phyloP scores from a whole-genome alignment of 768 basidiomycete species.

The Candolleomyces efflorescens region DNA sequence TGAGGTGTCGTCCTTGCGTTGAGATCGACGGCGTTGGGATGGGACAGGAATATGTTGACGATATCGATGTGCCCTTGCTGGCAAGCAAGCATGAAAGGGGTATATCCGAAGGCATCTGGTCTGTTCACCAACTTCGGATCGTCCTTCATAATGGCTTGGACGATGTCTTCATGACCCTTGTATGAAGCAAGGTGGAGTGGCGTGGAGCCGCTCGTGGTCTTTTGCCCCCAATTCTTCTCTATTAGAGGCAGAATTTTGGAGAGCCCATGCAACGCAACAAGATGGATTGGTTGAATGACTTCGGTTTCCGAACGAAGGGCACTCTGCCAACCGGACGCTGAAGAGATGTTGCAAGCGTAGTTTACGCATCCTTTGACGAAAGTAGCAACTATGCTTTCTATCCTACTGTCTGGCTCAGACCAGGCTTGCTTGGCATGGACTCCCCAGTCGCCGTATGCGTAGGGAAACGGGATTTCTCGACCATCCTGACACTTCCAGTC shows the following conservation, averaged over 20 bases:
- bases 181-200: background rate
- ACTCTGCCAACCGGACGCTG: background rate
- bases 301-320: background rate
- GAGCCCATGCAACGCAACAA: background rate
- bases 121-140: background rate
- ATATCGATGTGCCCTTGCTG: background rate
- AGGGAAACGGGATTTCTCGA: background rate
- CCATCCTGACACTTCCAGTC: background rate
- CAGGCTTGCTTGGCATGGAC: background rate
- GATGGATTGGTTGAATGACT: background rate
- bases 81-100: constrained; percentile 1
- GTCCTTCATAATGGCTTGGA: background rate
- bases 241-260: background rate
- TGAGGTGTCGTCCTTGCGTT: background rate
- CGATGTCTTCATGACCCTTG: background rate
- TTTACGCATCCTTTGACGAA: background rate
- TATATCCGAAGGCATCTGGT: background rate
- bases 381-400: background rate
- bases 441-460: background rate
- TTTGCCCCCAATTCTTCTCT: background rate
- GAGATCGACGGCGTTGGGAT: background rate
- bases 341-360: background rate
- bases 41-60: background rate
- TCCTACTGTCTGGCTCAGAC: background rate
- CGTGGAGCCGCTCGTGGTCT: background rate